phyloP scores from a whole-genome alignment of 805 yeast species.

The Ogataea naganishii region DNA sequence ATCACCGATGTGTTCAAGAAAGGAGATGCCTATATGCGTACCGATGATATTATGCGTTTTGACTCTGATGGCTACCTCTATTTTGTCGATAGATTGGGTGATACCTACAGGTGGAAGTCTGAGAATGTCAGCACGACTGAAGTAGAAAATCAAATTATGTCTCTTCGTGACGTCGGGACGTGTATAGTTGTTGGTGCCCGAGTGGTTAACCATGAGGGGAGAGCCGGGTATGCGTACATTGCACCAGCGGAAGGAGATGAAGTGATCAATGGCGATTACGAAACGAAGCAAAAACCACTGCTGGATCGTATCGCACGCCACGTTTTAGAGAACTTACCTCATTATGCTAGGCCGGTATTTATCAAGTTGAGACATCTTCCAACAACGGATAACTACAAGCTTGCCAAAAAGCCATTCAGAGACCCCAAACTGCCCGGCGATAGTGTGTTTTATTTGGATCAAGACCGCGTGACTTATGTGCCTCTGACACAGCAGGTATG shows the following conservation, averaged over 20 bases:
- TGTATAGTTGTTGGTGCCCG: constrained; percentile 82
- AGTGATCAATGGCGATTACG: constrained; percentile 11
- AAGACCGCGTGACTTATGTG: too few relatives aligned
- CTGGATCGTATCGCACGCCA: constrained; percentile 29
- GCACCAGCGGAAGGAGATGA: constrained; percentile 32
- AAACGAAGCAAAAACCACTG: constrained; percentile 20
- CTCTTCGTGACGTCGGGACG: constrained; percentile 39
- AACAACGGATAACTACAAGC: constrained; percentile 75
- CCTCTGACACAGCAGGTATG: too few relatives aligned
- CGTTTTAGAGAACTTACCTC: constrained; percentile 48
- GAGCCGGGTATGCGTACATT: constrained; percentile 85
- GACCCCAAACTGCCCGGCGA: constrained; percentile 68
- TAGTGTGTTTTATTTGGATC: too few relatives aligned
- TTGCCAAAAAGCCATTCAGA: constrained; percentile 60
- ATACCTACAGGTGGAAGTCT: constrained; percentile 93
- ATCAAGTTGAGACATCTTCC: constrained; percentile 60
- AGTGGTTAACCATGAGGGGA: constrained; percentile 84
- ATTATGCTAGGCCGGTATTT: constrained; percentile 80
- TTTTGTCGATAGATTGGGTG: constrained; percentile 90
- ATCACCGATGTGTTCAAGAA: constrained; percentile 62
- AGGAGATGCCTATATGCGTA: constrained; percentile 88
- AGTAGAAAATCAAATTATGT: constrained; percentile 70
- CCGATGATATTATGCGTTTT: constrained; percentile 72
- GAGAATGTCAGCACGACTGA: constrained; percentile 93
- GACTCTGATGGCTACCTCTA: constrained; percentile 65